phyloP scores from a whole-genome alignment of 2,329 filamentous ascomycete species.

The Septoria petroselini region DNA sequence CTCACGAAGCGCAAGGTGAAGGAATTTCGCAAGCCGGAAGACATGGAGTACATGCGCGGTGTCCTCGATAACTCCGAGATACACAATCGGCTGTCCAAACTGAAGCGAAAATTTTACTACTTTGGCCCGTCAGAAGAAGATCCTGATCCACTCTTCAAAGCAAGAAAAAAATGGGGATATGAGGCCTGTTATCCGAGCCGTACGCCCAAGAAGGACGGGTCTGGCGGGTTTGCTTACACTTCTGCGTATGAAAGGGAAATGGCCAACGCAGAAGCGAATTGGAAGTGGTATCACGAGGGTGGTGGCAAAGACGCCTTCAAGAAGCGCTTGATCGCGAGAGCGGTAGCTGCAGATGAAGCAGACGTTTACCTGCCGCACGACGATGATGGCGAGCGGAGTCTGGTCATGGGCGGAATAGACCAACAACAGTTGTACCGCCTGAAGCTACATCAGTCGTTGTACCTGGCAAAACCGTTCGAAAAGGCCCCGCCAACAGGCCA shows the following conservation, averaged over 20 bases:
- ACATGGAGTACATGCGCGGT: constrained; percentile 27
- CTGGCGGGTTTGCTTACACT: constrained; percentile 43
- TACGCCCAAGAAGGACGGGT: constrained; percentile 32
- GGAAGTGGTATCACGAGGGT: constrained; percentile 54
- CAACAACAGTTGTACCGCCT: constrained; percentile 46
- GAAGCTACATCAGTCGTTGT: constrained; percentile 42
- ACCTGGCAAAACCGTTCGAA: constrained; percentile 48
- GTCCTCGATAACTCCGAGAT: constrained; percentile 26
- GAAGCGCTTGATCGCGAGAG: constrained; percentile 41
- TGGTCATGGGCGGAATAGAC: constrained; percentile 52
- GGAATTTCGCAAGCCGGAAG: constrained; percentile 1
- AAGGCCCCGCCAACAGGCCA: constrained; percentile 25
- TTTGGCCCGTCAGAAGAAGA: constrained; percentile 54
- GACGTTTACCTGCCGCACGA: constrained; percentile 44
- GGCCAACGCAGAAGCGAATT: constrained; percentile 47
- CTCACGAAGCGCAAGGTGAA: constrained; percentile 3
- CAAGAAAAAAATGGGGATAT: constrained; percentile 51
- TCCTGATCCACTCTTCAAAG: constrained; percentile 47
- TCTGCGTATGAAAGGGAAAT: constrained; percentile 45
- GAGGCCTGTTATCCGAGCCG: constrained; percentile 54
- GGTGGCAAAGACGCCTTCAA: constrained; percentile 44
- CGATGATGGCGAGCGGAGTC: constrained; percentile 35
- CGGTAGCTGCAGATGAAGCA: constrained; percentile 41
- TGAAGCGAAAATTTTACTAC: constrained; percentile 47
- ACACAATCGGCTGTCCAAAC: constrained; percentile 38